A percentile compares a stretch with the other conserved stretches of the same genome.
Evolutionary conservation across 352 stramenopile genomes (phyloP).

Genomic region (Pythium phragmitis): DNA sequence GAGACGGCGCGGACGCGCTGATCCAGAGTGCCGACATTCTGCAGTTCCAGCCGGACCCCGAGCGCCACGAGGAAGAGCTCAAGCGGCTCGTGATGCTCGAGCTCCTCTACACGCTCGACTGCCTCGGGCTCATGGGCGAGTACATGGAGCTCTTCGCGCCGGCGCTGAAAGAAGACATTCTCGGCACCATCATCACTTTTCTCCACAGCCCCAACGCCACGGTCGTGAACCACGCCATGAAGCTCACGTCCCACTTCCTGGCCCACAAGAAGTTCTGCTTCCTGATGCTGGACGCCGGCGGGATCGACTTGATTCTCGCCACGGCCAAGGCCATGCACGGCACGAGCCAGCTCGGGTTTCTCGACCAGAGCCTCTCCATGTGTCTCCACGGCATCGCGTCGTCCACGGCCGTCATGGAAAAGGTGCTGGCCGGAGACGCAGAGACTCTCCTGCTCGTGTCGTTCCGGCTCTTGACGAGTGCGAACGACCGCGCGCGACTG

Average conservation of each 20-base stretch:
- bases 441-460: constrained; percentile 63
- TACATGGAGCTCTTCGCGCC: constrained; percentile 84
- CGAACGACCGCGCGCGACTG: constrained; percentile 76
- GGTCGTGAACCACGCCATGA: constrained; percentile 80
- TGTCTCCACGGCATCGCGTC: constrained; percentile 84
- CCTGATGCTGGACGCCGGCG: constrained; percentile 69
- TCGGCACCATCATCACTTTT: constrained; percentile 82
- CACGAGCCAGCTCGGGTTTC: constrained; percentile 49
- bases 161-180: constrained; percentile 80
- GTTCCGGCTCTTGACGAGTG: constrained; percentile 65
- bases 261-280: constrained; percentile 86
- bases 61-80: constrained; percentile 74
- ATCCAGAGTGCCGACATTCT: constrained; percentile 8
- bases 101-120: constrained; percentile 80
- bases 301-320: constrained; percentile 69
- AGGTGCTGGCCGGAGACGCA: constrained; percentile 52
- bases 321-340: constrained; percentile 58
- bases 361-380: constrained; percentile 83
- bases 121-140: constrained; percentile 80
- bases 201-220: constrained; percentile 81
- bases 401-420: constrained; percentile 75
- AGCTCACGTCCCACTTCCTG: constrained; percentile 82
- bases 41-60: constrained; percentile 31
- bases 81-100: constrained; percentile 82
- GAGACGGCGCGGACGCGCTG: constrained; percentile 10